These are phyloP conservation scores for Pistacia integerrima DNA, from an alignment of 345 rosid species.

Conservation along the genomic window DNA sequence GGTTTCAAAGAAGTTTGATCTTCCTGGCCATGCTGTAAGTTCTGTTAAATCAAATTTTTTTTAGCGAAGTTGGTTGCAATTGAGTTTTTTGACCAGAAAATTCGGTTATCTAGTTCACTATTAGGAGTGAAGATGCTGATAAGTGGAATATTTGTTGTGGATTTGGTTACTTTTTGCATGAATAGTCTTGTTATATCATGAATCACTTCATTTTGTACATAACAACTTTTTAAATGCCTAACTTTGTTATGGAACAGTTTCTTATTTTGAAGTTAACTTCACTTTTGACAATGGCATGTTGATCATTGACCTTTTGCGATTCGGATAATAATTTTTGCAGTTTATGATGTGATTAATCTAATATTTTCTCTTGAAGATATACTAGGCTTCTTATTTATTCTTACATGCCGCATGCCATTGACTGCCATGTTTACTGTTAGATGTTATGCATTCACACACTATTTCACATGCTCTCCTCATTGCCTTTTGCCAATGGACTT, in stretches of 20 bases:
- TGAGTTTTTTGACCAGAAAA: too few relatives aligned
- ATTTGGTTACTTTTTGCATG: background rate
- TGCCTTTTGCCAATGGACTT: background rate
- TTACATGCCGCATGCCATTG: background rate
- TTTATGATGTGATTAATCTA: background rate
- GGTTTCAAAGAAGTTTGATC: constrained; percentile 62
- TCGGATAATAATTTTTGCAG: background rate
- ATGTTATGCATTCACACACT: background rate
- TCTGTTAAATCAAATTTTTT: background rate
- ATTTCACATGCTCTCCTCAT: background rate
- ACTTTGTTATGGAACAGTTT: background rate
- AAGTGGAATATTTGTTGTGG: background rate
- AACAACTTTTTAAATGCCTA: background rate
- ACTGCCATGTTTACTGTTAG: background rate
- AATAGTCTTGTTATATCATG: background rate
- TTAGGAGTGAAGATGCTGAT: too few relatives aligned
- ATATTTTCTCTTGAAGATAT: background rate
- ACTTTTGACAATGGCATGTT: constrained; percentile 1
- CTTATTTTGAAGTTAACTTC: constrained; percentile 4
- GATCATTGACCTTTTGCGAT: background rate
- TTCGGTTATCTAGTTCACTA: too few relatives aligned
- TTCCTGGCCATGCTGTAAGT: constrained; percentile 86
- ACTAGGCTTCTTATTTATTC: background rate
- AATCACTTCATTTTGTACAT: background rate
- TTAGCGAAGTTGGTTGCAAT: too few relatives aligned